phyloP scores from a whole-genome alignment of 768 basidiomycete species.

The Arthromyces matolae region DNA sequence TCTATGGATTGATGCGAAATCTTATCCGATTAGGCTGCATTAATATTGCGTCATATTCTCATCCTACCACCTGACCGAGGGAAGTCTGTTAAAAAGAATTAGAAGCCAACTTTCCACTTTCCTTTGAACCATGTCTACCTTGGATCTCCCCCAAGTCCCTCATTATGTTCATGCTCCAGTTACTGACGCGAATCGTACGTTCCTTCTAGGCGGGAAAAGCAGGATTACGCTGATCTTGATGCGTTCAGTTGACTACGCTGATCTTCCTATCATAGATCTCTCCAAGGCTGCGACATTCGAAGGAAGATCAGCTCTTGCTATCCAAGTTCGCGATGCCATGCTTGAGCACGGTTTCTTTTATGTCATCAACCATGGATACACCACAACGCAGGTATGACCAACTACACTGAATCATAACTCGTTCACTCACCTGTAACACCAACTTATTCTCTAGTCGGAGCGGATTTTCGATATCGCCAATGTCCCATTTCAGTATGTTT shows the following conservation, averaged over 20 bases:
- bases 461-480: constrained; percentile 43
- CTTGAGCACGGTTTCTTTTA: constrained; percentile 40
- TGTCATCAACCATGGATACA: constrained; percentile 45
- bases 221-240: not conserved
- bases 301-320: constrained; percentile 33
- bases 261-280: constrained; percentile 51
- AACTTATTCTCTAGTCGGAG: constrained; percentile 33
- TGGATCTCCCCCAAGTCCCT: constrained; percentile 22
- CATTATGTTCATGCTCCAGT: constrained; percentile 3
- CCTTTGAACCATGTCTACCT: constrained; percentile 24
- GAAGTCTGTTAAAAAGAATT: not conserved
- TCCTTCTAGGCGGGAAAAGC: not conserved
- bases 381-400: constrained; percentile 31
- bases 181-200: constrained; percentile 3
- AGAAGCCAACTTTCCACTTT: not conserved
- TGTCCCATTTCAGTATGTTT: constrained; percentile 33
- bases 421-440: not conserved
- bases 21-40: not conserved
- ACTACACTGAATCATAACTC: not conserved
- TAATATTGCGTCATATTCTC: not conserved
- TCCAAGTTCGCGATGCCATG: constrained; percentile 44
- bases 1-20: too few relatives aligned
- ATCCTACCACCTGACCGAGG: not conserved
- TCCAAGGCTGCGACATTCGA: constrained; percentile 35
- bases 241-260: constrained; percentile 33